phyloP scores from a whole-genome alignment of 306 rosid genomes.

The Arachis stenosperma region DNA sequence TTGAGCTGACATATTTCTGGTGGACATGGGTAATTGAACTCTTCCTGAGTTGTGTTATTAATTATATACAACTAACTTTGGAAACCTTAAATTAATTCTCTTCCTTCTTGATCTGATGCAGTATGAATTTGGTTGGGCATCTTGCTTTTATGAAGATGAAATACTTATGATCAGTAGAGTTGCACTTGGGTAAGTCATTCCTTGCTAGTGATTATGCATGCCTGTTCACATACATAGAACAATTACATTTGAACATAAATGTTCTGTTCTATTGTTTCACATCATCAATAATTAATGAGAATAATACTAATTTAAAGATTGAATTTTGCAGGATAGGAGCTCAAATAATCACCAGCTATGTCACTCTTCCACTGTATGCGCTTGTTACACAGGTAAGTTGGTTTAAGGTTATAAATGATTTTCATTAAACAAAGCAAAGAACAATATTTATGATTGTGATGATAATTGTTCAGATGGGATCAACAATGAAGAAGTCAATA shows the following conservation, averaged over 20 bases:
- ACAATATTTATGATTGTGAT: neutral
- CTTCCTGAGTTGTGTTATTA: slow-evolving; percentile 1
- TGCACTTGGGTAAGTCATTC: slow-evolving; percentile 68
- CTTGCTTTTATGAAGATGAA: slow-evolving; percentile 81
- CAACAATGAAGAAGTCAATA: slow-evolving; percentile 92
- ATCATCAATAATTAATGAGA: too few relatives aligned
- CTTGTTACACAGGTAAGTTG: slow-evolving; percentile 80
- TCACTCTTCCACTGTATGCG: slow-evolving; percentile 94
- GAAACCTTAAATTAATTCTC: slow-evolving; percentile 29
- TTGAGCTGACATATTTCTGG: slow-evolving; percentile 90
- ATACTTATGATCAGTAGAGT: slow-evolving; percentile 60
- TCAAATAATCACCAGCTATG: slow-evolving; percentile 82
- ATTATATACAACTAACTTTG: slow-evolving; percentile 13
- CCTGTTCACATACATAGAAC: neutral
- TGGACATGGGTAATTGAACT: slow-evolving; percentile 82
- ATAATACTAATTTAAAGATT: neutral
- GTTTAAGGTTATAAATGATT: neutral
- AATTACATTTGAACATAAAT: neutral
- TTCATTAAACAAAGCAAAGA: neutral
- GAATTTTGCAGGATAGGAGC: slow-evolving; percentile 65
- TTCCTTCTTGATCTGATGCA: slow-evolving; percentile 48
- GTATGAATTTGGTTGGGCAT: slow-evolving; percentile 89
- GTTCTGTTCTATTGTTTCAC: too few relatives aligned
- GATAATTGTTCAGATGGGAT: slow-evolving; percentile 71
- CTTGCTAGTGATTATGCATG: neutral